phyloP scores from a whole-genome alignment of 768 basidiomycete genomes.

The Suillus plorans region DNA sequence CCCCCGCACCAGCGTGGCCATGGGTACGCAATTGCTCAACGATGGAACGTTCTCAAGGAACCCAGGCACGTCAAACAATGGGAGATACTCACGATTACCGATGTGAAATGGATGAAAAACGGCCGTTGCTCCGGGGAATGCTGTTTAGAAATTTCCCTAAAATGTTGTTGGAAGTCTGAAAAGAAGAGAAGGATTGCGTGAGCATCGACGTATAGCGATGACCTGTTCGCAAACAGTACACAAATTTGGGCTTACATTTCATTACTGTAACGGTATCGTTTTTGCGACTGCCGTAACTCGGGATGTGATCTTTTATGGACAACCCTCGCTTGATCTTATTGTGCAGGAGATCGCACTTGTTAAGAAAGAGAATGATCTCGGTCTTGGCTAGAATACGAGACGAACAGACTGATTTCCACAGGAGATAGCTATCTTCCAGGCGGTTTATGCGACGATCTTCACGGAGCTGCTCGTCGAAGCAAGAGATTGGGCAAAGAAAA shows the following conservation, averaged over 20 bases:
- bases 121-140: conserved; percentile 63
- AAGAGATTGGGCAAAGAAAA: conserved; percentile 71
- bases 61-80: conserved; percentile 9
- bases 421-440: conserved; percentile 71
- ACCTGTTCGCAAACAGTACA: conserved; percentile 7
- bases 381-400: conserved; percentile 63
- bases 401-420: conserved; percentile 74
- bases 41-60: conserved; percentile 3
- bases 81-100: conserved; percentile 62
- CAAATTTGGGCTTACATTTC: conserved; percentile 50
- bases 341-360: conserved; percentile 72
- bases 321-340: conserved; percentile 70
- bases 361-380: conserved; percentile 55
- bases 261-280: conserved; percentile 71
- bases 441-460: conserved; percentile 73
- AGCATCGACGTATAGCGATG: conserved; percentile 7
- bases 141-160: conserved; percentile 68
- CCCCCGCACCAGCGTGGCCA: neutral
- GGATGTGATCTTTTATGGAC: conserved; percentile 64
- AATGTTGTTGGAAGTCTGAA: conserved; percentile 77
- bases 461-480: conserved; percentile 77
- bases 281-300: conserved; percentile 70
- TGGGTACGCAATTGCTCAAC: neutral
- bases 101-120: conserved; percentile 74
- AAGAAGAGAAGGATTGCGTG: conserved; percentile 7